Evolutionary conservation across 2,329 filamentous ascomycete genomes (phyloP).

Genomic region (Zasmidium cellare): DNA sequence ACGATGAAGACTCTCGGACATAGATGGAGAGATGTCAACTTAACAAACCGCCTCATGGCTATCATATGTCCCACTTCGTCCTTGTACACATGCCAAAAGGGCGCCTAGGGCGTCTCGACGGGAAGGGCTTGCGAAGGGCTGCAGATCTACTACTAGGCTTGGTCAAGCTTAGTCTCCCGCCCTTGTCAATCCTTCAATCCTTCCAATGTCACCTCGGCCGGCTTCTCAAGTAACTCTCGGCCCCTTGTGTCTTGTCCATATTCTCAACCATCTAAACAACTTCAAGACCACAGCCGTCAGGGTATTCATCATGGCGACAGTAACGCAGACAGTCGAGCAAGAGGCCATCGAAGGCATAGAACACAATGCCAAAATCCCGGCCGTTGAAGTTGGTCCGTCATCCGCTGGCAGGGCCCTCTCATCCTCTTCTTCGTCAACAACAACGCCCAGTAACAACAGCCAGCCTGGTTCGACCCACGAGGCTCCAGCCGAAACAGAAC

Average conservation of each 20-base stretch:
- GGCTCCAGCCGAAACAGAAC: background rate
- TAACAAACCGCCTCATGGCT: too few relatives aligned
- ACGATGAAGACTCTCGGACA: too few relatives aligned
- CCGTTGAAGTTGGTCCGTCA: background rate
- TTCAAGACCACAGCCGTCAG: background rate
- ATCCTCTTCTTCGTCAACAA: background rate
- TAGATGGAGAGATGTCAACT: too few relatives aligned
- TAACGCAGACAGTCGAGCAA: background rate
- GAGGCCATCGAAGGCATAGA: background rate
- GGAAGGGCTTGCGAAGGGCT: too few relatives aligned
- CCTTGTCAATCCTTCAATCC: background rate
- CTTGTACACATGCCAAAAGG: too few relatives aligned
- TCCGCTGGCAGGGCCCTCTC: background rate
- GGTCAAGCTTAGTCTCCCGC: background rate
- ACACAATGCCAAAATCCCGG: background rate
- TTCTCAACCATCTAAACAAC: background rate
- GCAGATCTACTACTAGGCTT: background rate
- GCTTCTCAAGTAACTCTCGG: too few relatives aligned
- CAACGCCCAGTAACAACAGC: background rate
- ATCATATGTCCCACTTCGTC: too few relatives aligned
- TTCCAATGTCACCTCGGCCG: background rate
- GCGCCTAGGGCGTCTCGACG: too few relatives aligned
- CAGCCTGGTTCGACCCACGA: background rate
- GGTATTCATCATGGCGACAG: background rate
- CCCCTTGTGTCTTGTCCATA: background rate